Conservation (phyloP, 2,329 filamentous ascomycete genomes). For the Elsinoe perseae region DNA sequence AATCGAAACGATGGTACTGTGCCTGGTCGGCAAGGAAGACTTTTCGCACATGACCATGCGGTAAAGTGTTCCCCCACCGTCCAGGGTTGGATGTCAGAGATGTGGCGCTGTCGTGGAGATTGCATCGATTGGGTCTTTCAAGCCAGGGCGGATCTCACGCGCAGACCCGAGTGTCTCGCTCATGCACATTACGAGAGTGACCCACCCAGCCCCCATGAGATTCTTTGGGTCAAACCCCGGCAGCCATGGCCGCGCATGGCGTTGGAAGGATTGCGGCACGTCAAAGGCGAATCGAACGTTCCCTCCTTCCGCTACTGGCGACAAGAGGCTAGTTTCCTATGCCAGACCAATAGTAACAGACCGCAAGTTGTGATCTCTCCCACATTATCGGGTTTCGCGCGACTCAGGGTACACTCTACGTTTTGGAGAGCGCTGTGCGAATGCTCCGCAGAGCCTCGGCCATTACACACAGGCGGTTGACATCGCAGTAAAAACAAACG, state of each 20-base stretch:
- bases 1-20: not conserved
- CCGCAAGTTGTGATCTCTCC: not conserved
- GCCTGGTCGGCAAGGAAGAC: not conserved
- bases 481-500: not conserved
- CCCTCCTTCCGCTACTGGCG: conserved; percentile 2
- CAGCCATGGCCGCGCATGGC: conserved; percentile 1
- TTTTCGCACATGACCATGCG: not conserved
- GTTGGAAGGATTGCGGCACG: conserved; percentile 5
- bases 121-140: not conserved
- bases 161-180: not conserved
- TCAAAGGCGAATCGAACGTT: not conserved
- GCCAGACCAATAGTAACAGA: not conserved
- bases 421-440: not conserved
- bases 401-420: conserved; percentile 10
- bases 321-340: not conserved
- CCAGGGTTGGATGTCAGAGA: conserved; percentile 3
- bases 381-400: conserved; percentile 1
- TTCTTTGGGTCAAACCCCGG: not conserved
- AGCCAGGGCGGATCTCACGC: not conserved
- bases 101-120: conserved; percentile 11
- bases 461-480: not conserved
- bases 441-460: not conserved
- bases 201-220: conserved; percentile 6
- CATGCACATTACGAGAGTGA: not conserved
- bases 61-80: not conserved